Evolutionary conservation across 106 monocot genomes (phyloP).

Genomic region (Allium fistulosum): DNA sequence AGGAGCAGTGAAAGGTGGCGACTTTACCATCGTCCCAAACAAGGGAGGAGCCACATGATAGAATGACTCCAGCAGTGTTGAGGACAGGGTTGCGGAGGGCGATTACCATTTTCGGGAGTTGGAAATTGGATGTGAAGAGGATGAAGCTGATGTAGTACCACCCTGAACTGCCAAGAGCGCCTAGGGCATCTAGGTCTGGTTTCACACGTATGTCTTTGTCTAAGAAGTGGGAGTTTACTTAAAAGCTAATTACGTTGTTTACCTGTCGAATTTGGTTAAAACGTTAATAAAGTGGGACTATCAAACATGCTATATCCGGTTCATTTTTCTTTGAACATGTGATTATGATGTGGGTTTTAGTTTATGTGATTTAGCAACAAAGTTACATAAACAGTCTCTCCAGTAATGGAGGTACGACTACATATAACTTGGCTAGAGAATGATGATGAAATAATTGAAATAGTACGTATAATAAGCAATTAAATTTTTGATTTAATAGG

Average conservation of each 20-base stretch:
- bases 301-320: no score
- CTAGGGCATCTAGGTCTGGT: slow-evolving; percentile 75
- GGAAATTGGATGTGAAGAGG: slow-evolving; percentile 57
- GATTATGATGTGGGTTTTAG: no score
- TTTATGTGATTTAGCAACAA: no score
- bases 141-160: slow-evolving; percentile 79
- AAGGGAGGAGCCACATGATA: slow-evolving; percentile 56
- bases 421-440: no score
- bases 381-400: no score
- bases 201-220: slow-evolving; percentile 77
- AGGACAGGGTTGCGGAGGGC: slow-evolving; percentile 28
- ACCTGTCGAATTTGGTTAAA: slow-evolving; percentile 22
- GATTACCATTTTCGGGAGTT: slow-evolving; percentile 36
- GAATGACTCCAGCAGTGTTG: slow-evolving; percentile 55
- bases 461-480: no score
- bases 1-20: slow-evolving; percentile 64
- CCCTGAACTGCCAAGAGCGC: slow-evolving; percentile 62
- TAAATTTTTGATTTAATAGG: no score
- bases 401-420: no score
- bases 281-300: no score
- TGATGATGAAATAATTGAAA: no score
- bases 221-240: slow-evolving; percentile 36
- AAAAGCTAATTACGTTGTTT: slow-evolving; percentile 34
- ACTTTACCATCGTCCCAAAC: slow-evolving; percentile 54
- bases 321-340: no score